Evolutionary conservation across 2,329 filamentous ascomycete genomes (phyloP).

Genomic region (Bipolaris cookei): DNA sequence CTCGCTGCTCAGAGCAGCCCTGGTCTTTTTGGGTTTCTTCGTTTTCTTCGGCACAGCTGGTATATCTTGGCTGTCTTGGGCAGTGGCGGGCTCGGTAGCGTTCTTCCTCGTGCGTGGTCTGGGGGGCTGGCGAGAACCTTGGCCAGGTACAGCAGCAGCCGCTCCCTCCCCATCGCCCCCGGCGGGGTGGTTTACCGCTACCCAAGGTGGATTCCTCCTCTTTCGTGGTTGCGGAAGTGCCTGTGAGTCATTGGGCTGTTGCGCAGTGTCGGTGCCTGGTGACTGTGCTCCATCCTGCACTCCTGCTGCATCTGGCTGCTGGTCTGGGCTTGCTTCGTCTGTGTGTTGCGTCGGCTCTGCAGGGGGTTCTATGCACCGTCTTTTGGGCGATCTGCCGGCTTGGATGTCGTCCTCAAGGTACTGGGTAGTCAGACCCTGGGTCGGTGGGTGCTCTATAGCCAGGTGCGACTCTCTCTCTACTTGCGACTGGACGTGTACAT

Average conservation of each 20-base stretch:
- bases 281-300: neutral
- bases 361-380: slow-evolving; percentile 26
- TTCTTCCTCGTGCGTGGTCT: slow-evolving; percentile 23
- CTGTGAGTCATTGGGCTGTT: slow-evolving; percentile 3
- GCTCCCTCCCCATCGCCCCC: slow-evolving; percentile 20
- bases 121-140: slow-evolving; percentile 21
- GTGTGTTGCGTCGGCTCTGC: neutral
- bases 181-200: slow-evolving; percentile 37
- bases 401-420: slow-evolving; percentile 19
- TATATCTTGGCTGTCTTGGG: slow-evolving; percentile 19
- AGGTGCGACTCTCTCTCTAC: neutral
- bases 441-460: neutral
- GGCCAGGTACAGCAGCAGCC: slow-evolving; percentile 11
- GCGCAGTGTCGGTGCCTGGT: neutral
- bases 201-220: slow-evolving; percentile 32
- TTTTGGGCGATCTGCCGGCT: slow-evolving; percentile 29
- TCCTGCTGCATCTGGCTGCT: slow-evolving; percentile 1
- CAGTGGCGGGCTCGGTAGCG: slow-evolving; percentile 10
- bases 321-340: neutral
- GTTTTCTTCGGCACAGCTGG: slow-evolving; percentile 32
- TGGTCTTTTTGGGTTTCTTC: slow-evolving; percentile 39
- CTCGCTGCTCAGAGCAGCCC: slow-evolving; percentile 17
- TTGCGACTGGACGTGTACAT: neutral
- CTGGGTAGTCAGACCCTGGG: slow-evolving; percentile 6
- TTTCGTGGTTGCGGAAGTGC: slow-evolving; percentile 14